A percentile compares a stretch with the other conserved stretches of the same genome.
These are phyloP conservation scores for Fonsecaea nubica DNA, from an alignment of 2,329 filamentous ascomycete species.

Conservation along the genomic window DNA sequence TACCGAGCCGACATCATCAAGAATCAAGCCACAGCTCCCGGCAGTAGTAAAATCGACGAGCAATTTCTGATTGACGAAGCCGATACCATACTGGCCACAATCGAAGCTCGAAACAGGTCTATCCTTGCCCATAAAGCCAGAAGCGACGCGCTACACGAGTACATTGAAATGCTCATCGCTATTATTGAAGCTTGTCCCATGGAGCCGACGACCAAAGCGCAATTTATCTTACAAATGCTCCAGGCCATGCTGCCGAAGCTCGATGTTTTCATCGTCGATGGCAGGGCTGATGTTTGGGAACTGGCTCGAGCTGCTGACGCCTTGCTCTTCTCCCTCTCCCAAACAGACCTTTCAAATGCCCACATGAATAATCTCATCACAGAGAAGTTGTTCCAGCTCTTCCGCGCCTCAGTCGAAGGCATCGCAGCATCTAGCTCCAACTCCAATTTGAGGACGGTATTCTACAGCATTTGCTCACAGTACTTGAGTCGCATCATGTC, in stretches of 20 bases:
- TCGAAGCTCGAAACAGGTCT: conserved; percentile 51
- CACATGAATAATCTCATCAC: conserved; percentile 73
- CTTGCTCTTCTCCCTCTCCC: conserved; percentile 53
- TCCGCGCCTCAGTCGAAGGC: conserved; percentile 82
- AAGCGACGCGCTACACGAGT: conserved; percentile 75
- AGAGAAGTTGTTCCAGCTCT: conserved; percentile 89
- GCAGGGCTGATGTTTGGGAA: conserved; percentile 73
- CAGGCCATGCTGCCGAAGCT: conserved; percentile 88
- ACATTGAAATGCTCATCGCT: conserved; percentile 83
- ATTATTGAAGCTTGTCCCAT: conserved; percentile 84
- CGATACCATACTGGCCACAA: conserved; percentile 47
- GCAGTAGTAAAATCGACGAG: conserved; percentile 47
- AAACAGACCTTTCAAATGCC: conserved; percentile 43
- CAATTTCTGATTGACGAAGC: conserved; percentile 51
- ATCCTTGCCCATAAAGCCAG: conserved; percentile 53
- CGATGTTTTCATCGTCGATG: conserved; percentile 74
- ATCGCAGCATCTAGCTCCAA: conserved; percentile 74
- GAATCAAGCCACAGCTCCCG: conserved; percentile 45
- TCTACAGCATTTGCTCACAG: conserved; percentile 90
- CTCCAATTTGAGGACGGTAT: conserved; percentile 76
- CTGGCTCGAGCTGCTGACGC: conserved; percentile 78
- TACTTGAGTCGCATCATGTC: conserved; percentile 73
- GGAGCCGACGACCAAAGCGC: conserved; percentile 71
- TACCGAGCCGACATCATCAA: conserved; percentile 63
- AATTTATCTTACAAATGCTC: conserved; percentile 83